Evolutionary conservation across 768 basidiomycete genomes (phyloP), one percentile per base, ranked within the genome.

Genomic region (Boletus sp.): DNA sequence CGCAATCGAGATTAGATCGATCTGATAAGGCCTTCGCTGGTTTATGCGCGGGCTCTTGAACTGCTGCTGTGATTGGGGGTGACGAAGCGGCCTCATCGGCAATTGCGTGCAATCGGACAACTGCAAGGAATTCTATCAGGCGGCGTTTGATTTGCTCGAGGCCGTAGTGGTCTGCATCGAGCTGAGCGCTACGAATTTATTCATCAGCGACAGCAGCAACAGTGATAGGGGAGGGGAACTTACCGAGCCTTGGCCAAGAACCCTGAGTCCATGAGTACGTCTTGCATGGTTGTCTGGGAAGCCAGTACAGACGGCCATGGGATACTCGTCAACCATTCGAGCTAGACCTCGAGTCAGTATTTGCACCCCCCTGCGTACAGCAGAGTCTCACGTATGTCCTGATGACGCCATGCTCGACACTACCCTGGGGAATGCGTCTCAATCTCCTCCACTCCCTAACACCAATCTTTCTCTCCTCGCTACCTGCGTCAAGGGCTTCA

Each of bases 91-190:
- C 33, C 32, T 62, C 65, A 44, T 65, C 59, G 1, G 65, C 55
- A 19, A 75, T 57, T 8, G 74, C 72, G 41, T 74, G 75, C 47
- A 84, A 72, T 55, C 91, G 75, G 33, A 95, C 86, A 11, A 97
- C 88, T 0, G 92, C 93, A 38, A 98, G 81, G 68, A 93, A 97
- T 64, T 97, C 95, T 43, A 96, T 88, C 3, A 96, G 71, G 10
- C 94, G 79, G 58, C 90, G 86, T 78, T 97, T 98, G 68, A 98
- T 87, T 68, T 90, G 91, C 54, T 94, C 91, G 17, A 98, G 76
- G 1, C 95, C 95, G 62, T 86, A 96, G 69, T 98, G 94, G 55
- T 96, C 94, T 13, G 83, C 78, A 61, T 98, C 93, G 9, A 98
- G 82, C 65, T 90, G 92, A 21, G 75, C 75, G 23, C 71, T 72